Percentiles rank a stretch among this genome's conserved stretches.
phyloP scores from a whole-genome alignment of 2,329 filamentous ascomycete genomes.

The Lachnellula suecica region DNA sequence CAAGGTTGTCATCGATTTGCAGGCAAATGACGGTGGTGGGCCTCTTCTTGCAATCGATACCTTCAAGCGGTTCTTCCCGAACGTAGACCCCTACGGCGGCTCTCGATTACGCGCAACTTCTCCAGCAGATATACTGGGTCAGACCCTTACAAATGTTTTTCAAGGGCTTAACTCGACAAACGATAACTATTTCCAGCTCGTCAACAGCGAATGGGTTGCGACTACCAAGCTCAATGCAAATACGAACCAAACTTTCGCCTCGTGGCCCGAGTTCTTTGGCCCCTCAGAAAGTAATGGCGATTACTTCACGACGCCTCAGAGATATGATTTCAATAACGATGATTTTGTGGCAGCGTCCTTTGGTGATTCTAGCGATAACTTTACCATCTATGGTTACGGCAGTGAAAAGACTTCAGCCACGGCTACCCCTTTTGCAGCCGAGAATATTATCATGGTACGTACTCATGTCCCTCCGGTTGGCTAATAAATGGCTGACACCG shows the following conservation, averaged over 20 bases:
- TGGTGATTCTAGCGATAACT: constrained; percentile 15
- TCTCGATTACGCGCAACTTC: constrained; percentile 21
- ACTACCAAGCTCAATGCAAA: constrained; percentile 16
- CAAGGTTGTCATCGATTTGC: constrained; percentile 62
- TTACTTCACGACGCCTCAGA: constrained; percentile 21
- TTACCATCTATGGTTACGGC: constrained; percentile 33
- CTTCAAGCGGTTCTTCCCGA: constrained; percentile 42
- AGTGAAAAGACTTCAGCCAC: constrained; percentile 18
- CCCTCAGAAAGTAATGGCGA: constrained; percentile 19
- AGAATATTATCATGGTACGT: constrained; percentile 40
- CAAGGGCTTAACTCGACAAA: constrained; percentile 6
- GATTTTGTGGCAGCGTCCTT: constrained; percentile 35
- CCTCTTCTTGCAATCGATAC: constrained; percentile 55
- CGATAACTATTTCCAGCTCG: constrained; percentile 16
- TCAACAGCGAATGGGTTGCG: constrained; percentile 21
- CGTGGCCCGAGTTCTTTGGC: constrained; percentile 22
- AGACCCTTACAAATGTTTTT: constrained; percentile 23
- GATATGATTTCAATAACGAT: constrained; percentile 20
- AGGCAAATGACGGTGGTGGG: constrained; percentile 59
- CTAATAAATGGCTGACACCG: constrained; percentile 31
- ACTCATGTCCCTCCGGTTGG: neutral
- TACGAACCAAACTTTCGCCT: constrained; percentile 18
- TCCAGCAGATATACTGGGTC: constrained; percentile 19
- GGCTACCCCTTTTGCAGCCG: constrained; percentile 34
- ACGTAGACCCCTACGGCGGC: constrained; percentile 25